Percentiles rank a stretch among this genome's conserved stretches.
Evolutionary conservation across 2,329 filamentous ascomycete species (phyloP).

Genomic region (Grosmannia clavigera): DNA sequence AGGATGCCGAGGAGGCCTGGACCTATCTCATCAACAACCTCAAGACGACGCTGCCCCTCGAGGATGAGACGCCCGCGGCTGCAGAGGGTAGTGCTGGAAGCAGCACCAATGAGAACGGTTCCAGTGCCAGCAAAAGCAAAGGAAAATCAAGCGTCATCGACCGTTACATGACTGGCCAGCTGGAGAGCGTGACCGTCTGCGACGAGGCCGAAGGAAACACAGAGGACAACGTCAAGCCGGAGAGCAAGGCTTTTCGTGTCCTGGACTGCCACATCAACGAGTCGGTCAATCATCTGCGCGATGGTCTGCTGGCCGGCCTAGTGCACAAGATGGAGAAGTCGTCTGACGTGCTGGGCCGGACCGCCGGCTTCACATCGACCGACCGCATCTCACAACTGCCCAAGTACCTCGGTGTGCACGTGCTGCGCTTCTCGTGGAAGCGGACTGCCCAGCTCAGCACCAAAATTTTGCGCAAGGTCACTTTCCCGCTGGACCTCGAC

Average conservation of each 20-base stretch:
- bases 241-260: slow-evolving; percentile 73
- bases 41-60: slow-evolving; percentile 61
- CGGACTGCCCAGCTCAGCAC: slow-evolving; percentile 93
- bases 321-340: slow-evolving; percentile 86
- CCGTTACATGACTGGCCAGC: slow-evolving; percentile 67
- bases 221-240: slow-evolving; percentile 55
- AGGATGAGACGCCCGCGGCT: slow-evolving; percentile 23
- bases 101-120: background rate
- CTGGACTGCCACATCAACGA: slow-evolving; percentile 90
- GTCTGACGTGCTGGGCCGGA: slow-evolving; percentile 62
- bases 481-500: slow-evolving; percentile 87
- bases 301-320: slow-evolving; percentile 72
- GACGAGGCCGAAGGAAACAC: slow-evolving; percentile 70
- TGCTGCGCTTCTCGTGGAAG: slow-evolving; percentile 98
- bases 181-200: slow-evolving; percentile 67
- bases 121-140: background rate
- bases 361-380: slow-evolving; percentile 78
- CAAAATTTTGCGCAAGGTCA: slow-evolving; percentile 98
- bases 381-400: slow-evolving; percentile 84
- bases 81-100: background rate
- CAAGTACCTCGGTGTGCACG: slow-evolving; percentile 93
- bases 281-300: slow-evolving; percentile 77
- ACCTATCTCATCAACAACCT: slow-evolving; percentile 84
- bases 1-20: slow-evolving; percentile 98
- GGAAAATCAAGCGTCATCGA: background rate